Conservation (phyloP, 75 land plant species). For the Pinus albicaulis region DNA sequence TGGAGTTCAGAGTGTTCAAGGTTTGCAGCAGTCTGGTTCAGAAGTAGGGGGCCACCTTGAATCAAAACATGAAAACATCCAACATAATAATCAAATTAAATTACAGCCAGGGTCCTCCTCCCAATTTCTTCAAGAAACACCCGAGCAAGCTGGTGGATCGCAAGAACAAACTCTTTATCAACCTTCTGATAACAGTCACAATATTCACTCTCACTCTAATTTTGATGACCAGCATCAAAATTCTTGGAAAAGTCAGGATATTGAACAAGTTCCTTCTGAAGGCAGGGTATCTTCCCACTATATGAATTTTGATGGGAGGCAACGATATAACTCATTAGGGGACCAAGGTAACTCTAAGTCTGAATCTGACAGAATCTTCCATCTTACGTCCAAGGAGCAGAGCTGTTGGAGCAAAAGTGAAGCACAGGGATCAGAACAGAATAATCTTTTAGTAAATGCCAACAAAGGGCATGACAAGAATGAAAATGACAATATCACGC, state of each 20-base stretch:
- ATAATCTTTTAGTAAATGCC: slow-evolving; percentile 4
- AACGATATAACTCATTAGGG: slow-evolving; percentile 1
- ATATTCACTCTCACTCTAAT: neutral
- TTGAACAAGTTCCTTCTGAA: slow-evolving; percentile 3
- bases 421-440: neutral
- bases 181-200: neutral
- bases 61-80: slow-evolving; percentile 1
- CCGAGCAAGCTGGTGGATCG: neutral
- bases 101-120: slow-evolving; percentile 4
- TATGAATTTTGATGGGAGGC: slow-evolving; percentile 6
- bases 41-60: slow-evolving; percentile 5
- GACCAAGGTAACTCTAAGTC: neutral
- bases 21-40: slow-evolving; percentile 28
- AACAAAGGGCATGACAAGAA: neutral
- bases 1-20: slow-evolving; percentile 19
- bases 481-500: slow-evolving; percentile 1
- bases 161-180: slow-evolving; percentile 4
- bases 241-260: slow-evolving; percentile 2
- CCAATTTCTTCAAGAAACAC: neutral
- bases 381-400: neutral
- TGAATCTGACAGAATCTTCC: neutral
- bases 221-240: slow-evolving; percentile 1
- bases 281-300: neutral
- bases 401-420: slow-evolving; percentile 2
- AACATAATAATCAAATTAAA: slow-evolving; percentile 5